Evolutionary conservation across 805 yeast species (phyloP), one percentile per base, ranked within the genome.

Genomic region (Blastobotrys terrestris): DNA sequence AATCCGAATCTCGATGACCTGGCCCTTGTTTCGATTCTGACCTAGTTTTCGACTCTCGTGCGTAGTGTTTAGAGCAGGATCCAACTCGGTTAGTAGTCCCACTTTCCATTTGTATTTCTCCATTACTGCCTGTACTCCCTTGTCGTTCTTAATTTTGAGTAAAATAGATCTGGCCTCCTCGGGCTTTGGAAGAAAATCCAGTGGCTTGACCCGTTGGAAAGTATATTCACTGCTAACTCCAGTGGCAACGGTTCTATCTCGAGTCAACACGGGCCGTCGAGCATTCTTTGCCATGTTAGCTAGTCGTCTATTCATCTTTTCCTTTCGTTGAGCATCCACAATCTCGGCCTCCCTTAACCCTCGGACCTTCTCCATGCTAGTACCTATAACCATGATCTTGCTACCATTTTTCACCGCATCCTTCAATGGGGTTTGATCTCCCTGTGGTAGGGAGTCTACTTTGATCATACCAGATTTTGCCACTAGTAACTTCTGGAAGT

Each of bases 121-220:
- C 72, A 71, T 68, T 31, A 72, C 58, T 2, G 67, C 68, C 20
- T 60, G 63, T 15, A 71, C 63, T 14, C 72, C 75, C 16, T 59
- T 48, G 51, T 71, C 75, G 46, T 64, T 64, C 16, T 60, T 51
- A 7, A 71, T 58, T 21, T 67, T 55, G 41, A 67, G 60, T 41
- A 71, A 55, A 16, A 65, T 52, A 8, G 53, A 61, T 47, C 56
- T 48, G 0, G 73, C 68, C 40, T 53, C 51, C 5, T 64, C 69
- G 22, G 64, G 55, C 43, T 65, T 53, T 3, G 70, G 73, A 54
- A 66, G 55, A 41, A 51, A 56, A 20, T 65, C 60, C 31, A 70
- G 57, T 14, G 68, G 67, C 22, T 60, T 61, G 11, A 70, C 54
- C 51, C 58, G 49, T 47, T 55, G 63, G 50, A 70, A 70, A 11